Conservation (phyloP, 129 eudicot genomes). For the Tanacetum coccineum region DNA sequence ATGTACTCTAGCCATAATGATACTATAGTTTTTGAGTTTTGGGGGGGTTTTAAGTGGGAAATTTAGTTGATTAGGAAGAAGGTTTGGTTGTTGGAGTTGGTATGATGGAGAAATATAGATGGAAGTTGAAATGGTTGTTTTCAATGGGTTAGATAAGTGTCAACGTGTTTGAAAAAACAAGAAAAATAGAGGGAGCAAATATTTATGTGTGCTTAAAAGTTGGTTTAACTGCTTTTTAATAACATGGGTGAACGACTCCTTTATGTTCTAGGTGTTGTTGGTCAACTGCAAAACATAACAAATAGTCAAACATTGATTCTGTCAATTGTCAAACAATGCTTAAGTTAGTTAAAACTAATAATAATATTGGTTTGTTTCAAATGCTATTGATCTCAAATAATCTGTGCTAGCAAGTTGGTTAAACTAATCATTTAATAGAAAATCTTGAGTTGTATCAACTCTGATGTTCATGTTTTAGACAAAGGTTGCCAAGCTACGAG, state of each 20-base stretch:
- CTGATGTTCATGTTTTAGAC: too few relatives aligned
- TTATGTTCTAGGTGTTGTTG: conserved; percentile 32
- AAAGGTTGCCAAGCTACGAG: too few relatives aligned
- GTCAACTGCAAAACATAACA: conserved; percentile 30
- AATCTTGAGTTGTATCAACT: too few relatives aligned
- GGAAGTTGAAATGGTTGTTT: conserved; percentile 47
- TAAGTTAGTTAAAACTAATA: too few relatives aligned
- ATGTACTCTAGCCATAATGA: conserved; percentile 33
- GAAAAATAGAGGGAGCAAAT: conserved; percentile 16
- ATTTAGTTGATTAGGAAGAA: conserved; percentile 33
- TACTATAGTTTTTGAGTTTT: not conserved
- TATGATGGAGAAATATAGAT: conserved; percentile 14
- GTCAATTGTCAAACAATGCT: conserved; percentile 25
- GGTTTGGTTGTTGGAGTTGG: conserved; percentile 60
- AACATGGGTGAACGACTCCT: conserved; percentile 20
- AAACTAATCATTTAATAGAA: too few relatives aligned
- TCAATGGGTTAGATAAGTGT: conserved; percentile 49
- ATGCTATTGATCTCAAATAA: too few relatives aligned
- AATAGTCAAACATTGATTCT: conserved; percentile 20
- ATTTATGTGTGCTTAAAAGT: conserved; percentile 30
- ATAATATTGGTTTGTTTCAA: too few relatives aligned
- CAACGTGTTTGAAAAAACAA: conserved; percentile 14
- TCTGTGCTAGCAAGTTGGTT: too few relatives aligned
- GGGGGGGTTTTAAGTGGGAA: conserved; percentile 22
- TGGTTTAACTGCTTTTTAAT: conserved; percentile 59